These are phyloP conservation scores for Globisporangium okanoganense DNA, from an alignment of 352 stramenopile genomes.

Conservation along the genomic window DNA sequence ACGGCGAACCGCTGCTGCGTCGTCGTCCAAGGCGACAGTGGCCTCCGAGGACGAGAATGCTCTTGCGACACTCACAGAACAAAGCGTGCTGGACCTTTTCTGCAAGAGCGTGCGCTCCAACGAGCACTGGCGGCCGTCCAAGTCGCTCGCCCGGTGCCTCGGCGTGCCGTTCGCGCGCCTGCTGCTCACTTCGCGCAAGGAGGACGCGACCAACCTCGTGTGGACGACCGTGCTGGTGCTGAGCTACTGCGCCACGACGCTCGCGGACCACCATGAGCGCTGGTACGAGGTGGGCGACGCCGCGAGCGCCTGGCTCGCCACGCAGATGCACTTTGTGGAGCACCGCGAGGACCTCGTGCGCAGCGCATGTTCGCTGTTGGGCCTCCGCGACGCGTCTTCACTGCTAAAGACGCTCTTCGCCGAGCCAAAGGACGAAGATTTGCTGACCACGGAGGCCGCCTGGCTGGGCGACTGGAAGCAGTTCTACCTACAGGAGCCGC, in stretches of 20 bases:
- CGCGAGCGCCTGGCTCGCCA: constrained; percentile 38
- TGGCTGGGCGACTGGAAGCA: constrained; percentile 54
- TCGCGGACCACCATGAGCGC: constrained; percentile 44
- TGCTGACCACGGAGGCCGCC: constrained; percentile 18
- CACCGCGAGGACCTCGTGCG: constrained; percentile 46
- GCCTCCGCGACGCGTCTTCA: constrained; percentile 24
- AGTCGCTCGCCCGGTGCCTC: constrained; percentile 42
- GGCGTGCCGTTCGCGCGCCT: constrained; percentile 29
- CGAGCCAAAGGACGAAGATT: constrained; percentile 23
- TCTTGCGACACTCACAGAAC: constrained; percentile 17
- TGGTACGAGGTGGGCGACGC: constrained; percentile 43
- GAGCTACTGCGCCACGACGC: constrained; percentile 30
- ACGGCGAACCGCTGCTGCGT: not conserved
- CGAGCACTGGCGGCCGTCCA: constrained; percentile 37
- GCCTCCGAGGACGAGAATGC: not conserved
- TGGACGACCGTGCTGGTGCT: constrained; percentile 54
- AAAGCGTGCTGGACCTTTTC: constrained; percentile 35
- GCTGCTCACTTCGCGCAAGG: constrained; percentile 35
- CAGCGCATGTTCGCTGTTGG: constrained; percentile 35
- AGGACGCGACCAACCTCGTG: constrained; percentile 42
- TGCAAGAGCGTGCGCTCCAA: constrained; percentile 27
- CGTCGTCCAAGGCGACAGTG: not conserved
- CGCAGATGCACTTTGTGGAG: constrained; percentile 43
- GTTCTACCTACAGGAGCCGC: constrained; percentile 48
- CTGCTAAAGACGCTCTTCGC: constrained; percentile 41